A percentile compares a stretch with the other conserved stretches of the same genome.
These are phyloP conservation scores for Fraxinus excelsior DNA, from an alignment of 257 asterid genomes.

Conservation along the genomic window DNA sequence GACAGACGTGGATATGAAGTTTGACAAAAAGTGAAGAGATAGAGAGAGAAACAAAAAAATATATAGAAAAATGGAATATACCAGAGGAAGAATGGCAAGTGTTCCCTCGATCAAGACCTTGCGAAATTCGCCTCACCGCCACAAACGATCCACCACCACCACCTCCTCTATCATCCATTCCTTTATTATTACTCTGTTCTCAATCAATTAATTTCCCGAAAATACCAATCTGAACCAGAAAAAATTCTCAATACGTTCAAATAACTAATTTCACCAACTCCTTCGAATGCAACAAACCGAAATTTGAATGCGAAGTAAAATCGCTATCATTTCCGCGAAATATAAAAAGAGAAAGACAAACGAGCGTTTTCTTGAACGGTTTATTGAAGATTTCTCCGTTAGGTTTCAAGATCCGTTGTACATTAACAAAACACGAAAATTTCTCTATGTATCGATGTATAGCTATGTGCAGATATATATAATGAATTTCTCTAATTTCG, in stretches of 20 bases:
- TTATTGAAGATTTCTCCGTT: constrained; percentile 23
- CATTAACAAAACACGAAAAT: constrained; percentile 8
- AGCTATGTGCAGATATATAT: constrained; percentile 31
- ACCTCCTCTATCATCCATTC: constrained; percentile 79
- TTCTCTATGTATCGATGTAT: constrained; percentile 2
- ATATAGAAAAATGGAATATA: constrained; percentile 29
- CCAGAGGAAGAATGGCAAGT: constrained; percentile 89
- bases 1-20: constrained; percentile 20
- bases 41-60: constrained; percentile 18
- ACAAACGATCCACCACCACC: constrained; percentile 78
- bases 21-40: constrained; percentile 25
- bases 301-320: constrained; percentile 19
- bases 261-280: not conserved
- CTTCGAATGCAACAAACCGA: not conserved
- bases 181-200: constrained; percentile 21
- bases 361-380: constrained; percentile 28
- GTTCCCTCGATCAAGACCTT: constrained; percentile 78
- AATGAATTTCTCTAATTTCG: constrained; percentile 9
- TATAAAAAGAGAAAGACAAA: constrained; percentile 19
- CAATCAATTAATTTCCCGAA: constrained; percentile 19
- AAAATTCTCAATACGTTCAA: not conserved
- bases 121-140: constrained; percentile 93
- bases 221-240: constrained; percentile 16
- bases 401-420: constrained; percentile 39
- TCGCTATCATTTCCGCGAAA: constrained; percentile 18